Evolutionary conservation across 1,284 basidiomycete species (phyloP), one percentile per base, ranked within the genome.

Genomic region (Phellopilus nigrolimitatus): DNA sequence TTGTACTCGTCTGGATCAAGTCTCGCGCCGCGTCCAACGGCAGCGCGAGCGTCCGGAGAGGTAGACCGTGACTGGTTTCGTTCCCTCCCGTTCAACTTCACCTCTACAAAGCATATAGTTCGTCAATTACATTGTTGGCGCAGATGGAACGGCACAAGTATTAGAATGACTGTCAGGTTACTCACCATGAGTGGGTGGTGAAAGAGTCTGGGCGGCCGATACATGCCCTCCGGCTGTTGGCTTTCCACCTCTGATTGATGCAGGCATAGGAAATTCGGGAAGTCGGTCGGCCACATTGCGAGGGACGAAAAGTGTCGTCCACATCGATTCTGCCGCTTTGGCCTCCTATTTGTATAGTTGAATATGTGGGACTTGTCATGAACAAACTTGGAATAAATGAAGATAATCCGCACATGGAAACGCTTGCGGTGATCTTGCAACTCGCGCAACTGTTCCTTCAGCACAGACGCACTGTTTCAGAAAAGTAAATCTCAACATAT

Each of bases 1-100:
- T 81, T 73, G 68, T 95, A 97, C 50, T 86, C 81, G 47, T 88
- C 88, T 0, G 89, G 91, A 62, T 89, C 81, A 50, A 49, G 47
- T 27, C 46, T 43, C 41, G 30, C 49, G 15, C 47, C 41, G 21
- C 34, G 40, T 38, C 31, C 49, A n/a, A 24, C 21, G 7, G 45
- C 46, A 12, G 19, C 15, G 10, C 42, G 49, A 4, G 40, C 33
- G 27, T 36, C 19, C 10, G 46, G 53, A 1, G 53, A 54, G 7
- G 41, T 17, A 13, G 51, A 53, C 9, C 51, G 45, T 24, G 51
- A 47, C 34, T 38, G 33, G 17, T 40, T 25, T 6, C 44, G 33
- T 31, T 47, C 38, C 24, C 39, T 41, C 4, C 37, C 37, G 19
- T 49, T 43, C 15, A 15, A 25, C 4, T 44, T 25, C 30, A 7